Base-by-base conservation (phyloP, 805 yeast species). In the Candida peoriensis region DNA sequence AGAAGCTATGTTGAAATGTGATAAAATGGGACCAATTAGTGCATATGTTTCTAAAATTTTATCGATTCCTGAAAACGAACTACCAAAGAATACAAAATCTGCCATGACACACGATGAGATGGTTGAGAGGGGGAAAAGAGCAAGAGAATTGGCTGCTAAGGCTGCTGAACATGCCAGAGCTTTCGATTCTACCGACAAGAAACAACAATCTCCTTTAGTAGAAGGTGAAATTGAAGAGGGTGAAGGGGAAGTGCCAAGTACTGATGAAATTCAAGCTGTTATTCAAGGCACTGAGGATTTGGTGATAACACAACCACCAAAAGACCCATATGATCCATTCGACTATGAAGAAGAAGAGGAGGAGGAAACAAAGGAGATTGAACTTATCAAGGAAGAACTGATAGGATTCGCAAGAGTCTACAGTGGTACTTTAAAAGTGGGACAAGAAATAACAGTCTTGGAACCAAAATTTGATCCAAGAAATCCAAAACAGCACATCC, bases 11-110 rank as follows among this genome's bases (percentile, higher is more conserved):
- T 51, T 66, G 19, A 46, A 56, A 0, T 90, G 97, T 63, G 82
- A 81, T 44, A 60, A 70, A n/a, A 49, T 64, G 2, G 84, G 89
- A 1, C 78, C 85, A 1, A 64, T 64, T 3, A 68, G 74, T 50
- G 95, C 94, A 0, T 93, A 81, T 57, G 86, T 90, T 0, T 87
- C 97, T 2, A 93, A 93, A 50, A 84, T 90, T 64, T 57, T 93
- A 2, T 85, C 96, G 0, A 71, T 93, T 15, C 95, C 96, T 2
- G 81, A 78, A 37, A 73, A 68, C 14, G 96, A 88, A 37, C 61
- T 90, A 17, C 96, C 97, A 1, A 73, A 70, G 20, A 63, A 64
- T 27, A 48, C 62, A 3, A 58, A 61, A 24, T 60, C 59, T 20
- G 54, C 60, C 1, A 47, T 71, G 31, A 58, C 76, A 0, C 67